Evolutionary conservation across 208 protist genomes (phyloP).

Genomic region (Leptomonas seymouri): DNA sequence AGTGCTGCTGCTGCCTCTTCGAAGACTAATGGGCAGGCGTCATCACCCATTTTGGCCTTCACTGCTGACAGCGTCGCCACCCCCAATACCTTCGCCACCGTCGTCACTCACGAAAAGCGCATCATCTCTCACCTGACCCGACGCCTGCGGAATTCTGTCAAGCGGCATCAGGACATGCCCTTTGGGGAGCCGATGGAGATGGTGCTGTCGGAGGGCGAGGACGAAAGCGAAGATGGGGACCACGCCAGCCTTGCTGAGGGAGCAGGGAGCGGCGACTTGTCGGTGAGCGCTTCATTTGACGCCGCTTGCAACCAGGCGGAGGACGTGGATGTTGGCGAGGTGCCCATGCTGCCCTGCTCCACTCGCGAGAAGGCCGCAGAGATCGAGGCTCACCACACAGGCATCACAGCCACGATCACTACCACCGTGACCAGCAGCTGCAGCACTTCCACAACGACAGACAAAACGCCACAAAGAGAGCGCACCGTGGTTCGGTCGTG

Average conservation of each 20-base stretch:
- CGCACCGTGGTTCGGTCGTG: background rate
- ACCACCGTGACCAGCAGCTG: slow-evolving; percentile 6
- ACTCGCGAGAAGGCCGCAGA: slow-evolving; percentile 31
- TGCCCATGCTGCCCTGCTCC: slow-evolving; percentile 34
- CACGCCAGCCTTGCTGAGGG: background rate
- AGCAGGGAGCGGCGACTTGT: background rate
- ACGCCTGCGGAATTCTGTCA: slow-evolving; percentile 21
- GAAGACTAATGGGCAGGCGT: background rate
- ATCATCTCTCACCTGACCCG: slow-evolving; percentile 31
- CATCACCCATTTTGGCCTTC: slow-evolving; percentile 41
- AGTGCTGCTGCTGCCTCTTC: background rate
- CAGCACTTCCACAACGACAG: background rate
- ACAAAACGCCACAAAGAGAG: slow-evolving; percentile 1
- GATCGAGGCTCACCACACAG: slow-evolving; percentile 2
- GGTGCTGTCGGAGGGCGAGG: slow-evolving; percentile 19
- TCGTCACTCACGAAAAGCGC: slow-evolving; percentile 38
- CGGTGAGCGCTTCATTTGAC: background rate
- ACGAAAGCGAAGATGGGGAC: slow-evolving; percentile 10
- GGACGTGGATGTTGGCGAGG: slow-evolving; percentile 10
- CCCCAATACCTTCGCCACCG: slow-evolving; percentile 66
- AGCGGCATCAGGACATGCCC: slow-evolving; percentile 27
- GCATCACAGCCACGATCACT: background rate
- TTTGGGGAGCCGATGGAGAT: slow-evolving; percentile 29
- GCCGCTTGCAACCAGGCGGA: background rate
- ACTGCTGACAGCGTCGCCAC: slow-evolving; percentile 60